A percentile compares a stretch with the other conserved stretches of the same genome.
These are phyloP conservation scores for Fusarium longipes DNA, from an alignment of 2,329 filamentous ascomycete genomes.

Conservation along the genomic window DNA sequence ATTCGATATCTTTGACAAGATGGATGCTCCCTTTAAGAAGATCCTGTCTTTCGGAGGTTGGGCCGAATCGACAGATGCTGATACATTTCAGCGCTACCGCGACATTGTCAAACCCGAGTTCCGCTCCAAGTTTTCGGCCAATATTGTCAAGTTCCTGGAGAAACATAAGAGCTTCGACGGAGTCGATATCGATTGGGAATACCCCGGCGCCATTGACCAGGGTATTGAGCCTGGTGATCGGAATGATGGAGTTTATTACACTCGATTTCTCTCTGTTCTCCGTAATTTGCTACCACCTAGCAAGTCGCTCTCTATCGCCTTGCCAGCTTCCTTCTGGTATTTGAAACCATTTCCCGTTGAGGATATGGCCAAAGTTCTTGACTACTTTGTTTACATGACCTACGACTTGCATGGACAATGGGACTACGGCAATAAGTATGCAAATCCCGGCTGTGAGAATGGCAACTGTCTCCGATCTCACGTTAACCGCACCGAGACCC, in stretches of 20 bases:
- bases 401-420: constrained; percentile 53
- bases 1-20: constrained; percentile 5
- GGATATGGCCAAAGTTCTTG: constrained; percentile 41
- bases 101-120: constrained; percentile 45
- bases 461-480: constrained; percentile 53
- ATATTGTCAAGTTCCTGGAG: constrained; percentile 52
- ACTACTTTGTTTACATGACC: constrained; percentile 54
- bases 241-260: constrained; percentile 28
- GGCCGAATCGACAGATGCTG: constrained; percentile 34
- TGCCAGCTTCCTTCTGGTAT: constrained; percentile 52
- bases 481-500: constrained; percentile 53
- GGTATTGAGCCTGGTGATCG: constrained; percentile 45
- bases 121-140: constrained; percentile 47
- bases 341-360: constrained; percentile 48
- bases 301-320: constrained; percentile 49
- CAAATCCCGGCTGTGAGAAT: constrained; percentile 39
- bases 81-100: constrained; percentile 34
- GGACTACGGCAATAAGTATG: constrained; percentile 48
- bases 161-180: constrained; percentile 53
- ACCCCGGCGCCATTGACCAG: constrained; percentile 47
- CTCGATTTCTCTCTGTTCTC: constrained; percentile 21
- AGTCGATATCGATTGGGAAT: constrained; percentile 58
- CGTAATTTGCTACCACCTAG: constrained; percentile 2
- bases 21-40: constrained; percentile 25
- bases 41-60: constrained; percentile 49